phyloP scores from a whole-genome alignment of 2,329 filamentous ascomycete species.

The Escovopsis sp. region DNA sequence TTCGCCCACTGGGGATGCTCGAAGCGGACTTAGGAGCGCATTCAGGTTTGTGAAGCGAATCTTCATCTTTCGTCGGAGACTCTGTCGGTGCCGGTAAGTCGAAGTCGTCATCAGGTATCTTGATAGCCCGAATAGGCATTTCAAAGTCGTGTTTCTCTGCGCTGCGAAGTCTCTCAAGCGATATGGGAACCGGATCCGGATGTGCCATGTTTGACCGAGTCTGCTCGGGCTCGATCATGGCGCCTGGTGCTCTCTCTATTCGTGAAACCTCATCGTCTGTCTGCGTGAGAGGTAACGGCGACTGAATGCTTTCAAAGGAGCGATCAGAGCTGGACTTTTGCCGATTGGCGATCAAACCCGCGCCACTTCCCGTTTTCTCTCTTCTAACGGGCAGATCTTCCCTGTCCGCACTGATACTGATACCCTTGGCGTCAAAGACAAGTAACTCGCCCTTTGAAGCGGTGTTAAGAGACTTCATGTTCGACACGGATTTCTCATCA shows the following conservation, averaged over 20 bases:
- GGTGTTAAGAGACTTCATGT: constrained; percentile 13
- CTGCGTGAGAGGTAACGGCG: constrained; percentile 29
- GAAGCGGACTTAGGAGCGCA: too few relatives aligned
- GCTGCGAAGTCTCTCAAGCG: too few relatives aligned
- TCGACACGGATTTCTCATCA: constrained; percentile 8
- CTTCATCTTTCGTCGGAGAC: too few relatives aligned
- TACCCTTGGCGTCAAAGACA: constrained; percentile 36
- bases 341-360: too few relatives aligned
- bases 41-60: too few relatives aligned
- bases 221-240: too few relatives aligned
- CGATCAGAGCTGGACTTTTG: constrained; percentile 50
- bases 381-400: constrained; percentile 5
- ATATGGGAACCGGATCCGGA: too few relatives aligned
- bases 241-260: too few relatives aligned
- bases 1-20: too few relatives aligned
- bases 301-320: constrained; percentile 57
- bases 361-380: constrained; percentile 9
- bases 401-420: constrained; percentile 9
- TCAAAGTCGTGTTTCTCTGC: constrained; percentile 17
- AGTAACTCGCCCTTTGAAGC: constrained; percentile 39
- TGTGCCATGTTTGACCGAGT: too few relatives aligned
- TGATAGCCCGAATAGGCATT: constrained; percentile 32
- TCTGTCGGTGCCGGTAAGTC: constrained; percentile 1
- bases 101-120: constrained; percentile 31
- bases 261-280: too few relatives aligned